These are phyloP conservation scores for Schizosaccharomyces versatilis DNA, from an alignment of 1,139 yeast genomes.

Conservation along the genomic window DNA sequence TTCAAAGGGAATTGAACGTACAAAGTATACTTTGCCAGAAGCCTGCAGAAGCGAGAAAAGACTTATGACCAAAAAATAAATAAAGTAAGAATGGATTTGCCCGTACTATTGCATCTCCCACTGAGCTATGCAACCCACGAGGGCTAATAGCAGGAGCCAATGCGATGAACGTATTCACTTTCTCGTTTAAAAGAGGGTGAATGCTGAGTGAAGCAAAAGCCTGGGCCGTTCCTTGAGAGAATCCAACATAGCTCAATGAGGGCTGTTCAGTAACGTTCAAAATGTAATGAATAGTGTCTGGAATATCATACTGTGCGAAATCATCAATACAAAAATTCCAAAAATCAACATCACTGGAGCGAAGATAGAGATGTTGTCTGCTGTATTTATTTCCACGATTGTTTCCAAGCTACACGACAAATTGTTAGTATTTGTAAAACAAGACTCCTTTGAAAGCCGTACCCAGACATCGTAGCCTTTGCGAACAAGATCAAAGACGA, in stretches of 20 bases:
- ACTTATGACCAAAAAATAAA: slow-evolving; percentile 49
- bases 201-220: slow-evolving; percentile 61
- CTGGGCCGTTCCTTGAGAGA: slow-evolving; percentile 83
- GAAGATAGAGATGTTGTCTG: slow-evolving; percentile 26
- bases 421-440: too few relatives aligned
- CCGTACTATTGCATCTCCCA: slow-evolving; percentile 55
- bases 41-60: slow-evolving; percentile 50
- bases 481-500: slow-evolving; percentile 59
- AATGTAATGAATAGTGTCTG: slow-evolving; percentile 47
- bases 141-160: slow-evolving; percentile 92
- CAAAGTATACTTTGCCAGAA: slow-evolving; percentile 50
- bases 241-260: slow-evolving; percentile 50
- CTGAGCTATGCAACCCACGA: slow-evolving; percentile 50
- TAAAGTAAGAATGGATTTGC: slow-evolving; percentile 60
- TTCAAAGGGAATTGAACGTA: slow-evolving; percentile 21
- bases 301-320: slow-evolving; percentile 64
- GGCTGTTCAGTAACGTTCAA: slow-evolving; percentile 24
- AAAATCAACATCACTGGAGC: slow-evolving; percentile 30
- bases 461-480: slow-evolving; percentile 74
- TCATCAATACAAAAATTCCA: slow-evolving; percentile 81
- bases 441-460: neutral
- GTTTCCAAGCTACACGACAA: slow-evolving; percentile 32
- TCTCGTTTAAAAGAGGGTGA: slow-evolving; percentile 44
- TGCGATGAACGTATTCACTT: slow-evolving; percentile 53
- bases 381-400: slow-evolving; percentile 80